Evolutionary conservation across 2,329 filamentous ascomycete species (phyloP), one percentile per base, ranked within the genome.

Genomic region (Verticillium nonalfalfae): DNA sequence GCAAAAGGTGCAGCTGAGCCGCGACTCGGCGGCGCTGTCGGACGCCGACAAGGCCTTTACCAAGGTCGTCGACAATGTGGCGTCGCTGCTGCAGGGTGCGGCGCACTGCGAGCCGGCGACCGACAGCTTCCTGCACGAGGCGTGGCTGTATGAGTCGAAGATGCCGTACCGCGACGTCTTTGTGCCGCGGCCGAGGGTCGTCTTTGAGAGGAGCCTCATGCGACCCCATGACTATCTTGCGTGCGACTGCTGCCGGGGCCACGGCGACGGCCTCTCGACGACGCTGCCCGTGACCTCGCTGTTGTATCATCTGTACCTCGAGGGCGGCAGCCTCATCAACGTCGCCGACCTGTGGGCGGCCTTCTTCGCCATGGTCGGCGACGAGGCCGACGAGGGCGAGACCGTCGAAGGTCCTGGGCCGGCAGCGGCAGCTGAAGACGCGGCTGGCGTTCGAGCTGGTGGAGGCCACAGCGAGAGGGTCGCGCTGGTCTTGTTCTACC

Each of bases 271-370:
- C 26, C 74, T 89, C 10, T 79, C 81, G 50, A 76, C 85, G 1
- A 88, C 84, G 1, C 78, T 91, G 60, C 91, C 90, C 4, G 80
- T 88, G 1, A 89, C 89, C 5, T 84, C 90, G 1, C 85, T 94
- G 36, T 69, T 95, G 33, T 95, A 94, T 70, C 89, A 90, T 67
- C 77, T 95, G 57, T 94, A 93, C 71, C 79, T 90, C 14, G 91
- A 96, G 72, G 88, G 90, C 0, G 90, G 90, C 0, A 83, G 82
- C 9, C 77, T 94, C 62, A 87, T 95, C 73, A 95, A 95, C 68
- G 86, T 90, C 57, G 88, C 85, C 36, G 91, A 96, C 75, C 72
- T 95, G 56, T 93, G 90, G 90, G 83, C 85, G 13, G 90, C 91
- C 3, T 96, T 92, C 73, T 82, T 84, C 66, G 84, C 84, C 15